Evolutionary conservation across 345 rosid genomes (phyloP), one percentile per base, ranked within the genome.

Genomic region (Salix suchowensis): DNA sequence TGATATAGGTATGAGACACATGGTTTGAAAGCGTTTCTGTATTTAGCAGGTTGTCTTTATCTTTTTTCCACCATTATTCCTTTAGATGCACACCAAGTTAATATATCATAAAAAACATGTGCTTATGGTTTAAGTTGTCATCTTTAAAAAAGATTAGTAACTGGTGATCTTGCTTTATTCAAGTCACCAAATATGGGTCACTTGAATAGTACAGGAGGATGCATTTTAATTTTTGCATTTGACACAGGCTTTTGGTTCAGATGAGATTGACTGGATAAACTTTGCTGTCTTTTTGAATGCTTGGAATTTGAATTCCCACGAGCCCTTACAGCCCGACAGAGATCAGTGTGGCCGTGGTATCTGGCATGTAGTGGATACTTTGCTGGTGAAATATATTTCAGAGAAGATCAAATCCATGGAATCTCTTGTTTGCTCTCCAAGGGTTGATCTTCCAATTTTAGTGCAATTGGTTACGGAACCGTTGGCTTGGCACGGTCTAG

Each of bases 241-340:
- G 75, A 67, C 54, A 64, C 91, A 92, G 99, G 91, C 81, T 72
- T 88, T 94, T 81, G 91, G 92, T 78, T 85, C 89, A 19, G 89
- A 91, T 18, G 46, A 74, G 67, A 79, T 92, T 58, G 97, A 90
- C 78, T 94, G 99, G 97, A 78, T 96, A 72, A 90, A 88, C 84
- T 87, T 96, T 79, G 87, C 95, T 7, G 94, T 94, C 67, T 91
- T 96, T 83, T 84, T 84, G 74, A 94, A 90, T 46, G 97, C 97
- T 15, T 94, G 90, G 95, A 94, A 87, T 77, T 80, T 92, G 84
- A 87, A 74, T 78, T 88, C 94, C 54, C 84, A 82, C 34, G 92
- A 89, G 80, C 77, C 82, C 28, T 80, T 71, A 40, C 84, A 42
- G 68, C 83, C 77, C 23, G 81, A 74, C 72, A 82, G 75, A 18